These are phyloP conservation scores for Echeveria elegans DNA, from an alignment of 164 flowering plant genomes.

Conservation along the genomic window DNA sequence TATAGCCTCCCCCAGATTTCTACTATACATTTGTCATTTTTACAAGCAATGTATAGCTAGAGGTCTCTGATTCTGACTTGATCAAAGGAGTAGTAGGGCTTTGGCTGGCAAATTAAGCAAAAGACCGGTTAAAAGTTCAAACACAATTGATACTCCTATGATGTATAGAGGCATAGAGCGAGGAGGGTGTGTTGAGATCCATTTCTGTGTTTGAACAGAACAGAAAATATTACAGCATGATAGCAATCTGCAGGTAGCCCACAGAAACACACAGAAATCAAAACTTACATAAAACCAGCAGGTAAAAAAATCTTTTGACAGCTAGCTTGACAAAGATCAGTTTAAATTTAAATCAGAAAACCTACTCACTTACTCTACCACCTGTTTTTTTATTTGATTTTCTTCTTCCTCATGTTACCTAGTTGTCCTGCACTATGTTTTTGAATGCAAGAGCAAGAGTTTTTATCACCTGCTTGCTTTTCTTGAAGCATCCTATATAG, in stretches of 20 bases:
- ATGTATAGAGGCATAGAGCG: neutral
- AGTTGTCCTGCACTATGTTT: slow-evolving; percentile 1
- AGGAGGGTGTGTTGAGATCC: neutral
- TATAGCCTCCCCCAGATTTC: no score
- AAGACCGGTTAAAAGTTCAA: no score
- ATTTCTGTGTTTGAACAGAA: neutral
- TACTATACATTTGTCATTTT: no score
- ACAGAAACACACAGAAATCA: slow-evolving; percentile 2
- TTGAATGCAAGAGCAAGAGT: neutral
- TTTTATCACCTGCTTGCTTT: neutral
- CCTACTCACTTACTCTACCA: neutral
- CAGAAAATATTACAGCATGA: no score
- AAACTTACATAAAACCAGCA: neutral
- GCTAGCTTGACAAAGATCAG: neutral
- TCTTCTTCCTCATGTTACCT: neutral
- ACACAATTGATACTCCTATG: no score
- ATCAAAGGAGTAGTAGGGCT: no score
- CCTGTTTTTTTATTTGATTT: neutral
- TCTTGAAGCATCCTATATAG: neutral
- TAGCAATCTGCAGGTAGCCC: neutral
- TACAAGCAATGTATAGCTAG: no score
- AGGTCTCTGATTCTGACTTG: no score
- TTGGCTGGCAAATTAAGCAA: no score
- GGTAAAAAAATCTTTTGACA: slow-evolving; percentile 4
- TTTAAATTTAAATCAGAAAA: neutral